Conservation (phyloP, 441 rosid genomes). For the Populus trichocarpa region DNA sequence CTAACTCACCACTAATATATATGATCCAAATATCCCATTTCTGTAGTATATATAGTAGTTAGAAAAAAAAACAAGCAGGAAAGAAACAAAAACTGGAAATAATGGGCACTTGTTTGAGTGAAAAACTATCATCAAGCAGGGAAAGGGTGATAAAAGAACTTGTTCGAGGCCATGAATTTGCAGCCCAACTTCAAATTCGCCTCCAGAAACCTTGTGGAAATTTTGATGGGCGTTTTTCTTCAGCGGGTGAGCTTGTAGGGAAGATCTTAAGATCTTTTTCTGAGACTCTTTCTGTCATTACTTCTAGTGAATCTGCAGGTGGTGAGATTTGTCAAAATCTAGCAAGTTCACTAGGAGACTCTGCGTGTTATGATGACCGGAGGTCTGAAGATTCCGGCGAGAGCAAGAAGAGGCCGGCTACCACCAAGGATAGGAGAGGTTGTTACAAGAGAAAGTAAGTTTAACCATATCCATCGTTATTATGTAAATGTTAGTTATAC, state of each 20-base stretch:
- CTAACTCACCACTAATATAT: neutral
- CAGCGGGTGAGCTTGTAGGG: slow-evolving; percentile 29
- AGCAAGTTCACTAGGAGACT: slow-evolving; percentile 35
- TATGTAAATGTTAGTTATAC: no score
- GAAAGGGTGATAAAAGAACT: slow-evolving; percentile 37
- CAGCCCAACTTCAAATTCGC: slow-evolving; percentile 46
- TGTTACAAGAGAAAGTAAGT: slow-evolving; percentile 80
- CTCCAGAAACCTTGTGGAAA: slow-evolving; percentile 23
- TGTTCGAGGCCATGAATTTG: slow-evolving; percentile 37
- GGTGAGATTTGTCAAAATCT: slow-evolving; percentile 15
- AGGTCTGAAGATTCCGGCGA: slow-evolving; percentile 53
- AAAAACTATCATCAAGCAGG: slow-evolving; percentile 15
- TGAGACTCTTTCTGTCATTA: slow-evolving; percentile 40
- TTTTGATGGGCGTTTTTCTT: neutral
- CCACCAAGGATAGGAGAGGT: slow-evolving; percentile 48
- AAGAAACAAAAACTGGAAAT: no score
- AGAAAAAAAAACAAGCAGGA: no score
- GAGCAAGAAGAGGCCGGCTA: slow-evolving; percentile 35
- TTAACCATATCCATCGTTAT: neutral
- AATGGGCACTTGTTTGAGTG: slow-evolving; percentile 26
- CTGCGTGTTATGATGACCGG: slow-evolving; percentile 30
- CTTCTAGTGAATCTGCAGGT: slow-evolving; percentile 13
- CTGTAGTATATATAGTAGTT: neutral
- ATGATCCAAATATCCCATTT: no score
- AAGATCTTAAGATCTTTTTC: slow-evolving; percentile 58